Evolutionary conservation across 169 alveolate species (phyloP).

Genomic region (Cryptosporidium felis): DNA sequence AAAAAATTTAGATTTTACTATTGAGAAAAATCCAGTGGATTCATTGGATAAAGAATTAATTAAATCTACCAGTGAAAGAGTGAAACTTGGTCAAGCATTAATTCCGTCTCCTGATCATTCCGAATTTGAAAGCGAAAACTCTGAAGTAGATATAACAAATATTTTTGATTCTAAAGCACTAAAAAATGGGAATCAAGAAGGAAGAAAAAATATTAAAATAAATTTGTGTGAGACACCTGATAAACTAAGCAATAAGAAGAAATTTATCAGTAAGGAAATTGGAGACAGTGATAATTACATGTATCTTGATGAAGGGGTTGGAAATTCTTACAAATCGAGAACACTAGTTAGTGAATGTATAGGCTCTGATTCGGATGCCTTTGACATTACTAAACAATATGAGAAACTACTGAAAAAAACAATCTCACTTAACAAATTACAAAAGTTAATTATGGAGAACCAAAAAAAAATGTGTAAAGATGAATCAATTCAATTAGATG

Average conservation of each 20-base stretch:
- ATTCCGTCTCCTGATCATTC: background rate
- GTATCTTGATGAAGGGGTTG: constrained; percentile 14
- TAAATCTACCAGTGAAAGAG: background rate
- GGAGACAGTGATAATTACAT: constrained; percentile 3
- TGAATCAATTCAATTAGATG: background rate
- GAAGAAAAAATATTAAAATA: background rate
- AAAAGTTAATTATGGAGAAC: constrained; percentile 30
- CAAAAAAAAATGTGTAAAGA: constrained; percentile 1
- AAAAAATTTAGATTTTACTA: constrained; percentile 7
- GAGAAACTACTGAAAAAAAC: constrained; percentile 40
- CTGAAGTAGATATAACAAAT: constrained; percentile 3
- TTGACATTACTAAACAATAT: constrained; percentile 32
- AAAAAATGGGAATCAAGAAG: background rate
- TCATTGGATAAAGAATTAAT: background rate
- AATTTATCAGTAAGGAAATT: background rate
- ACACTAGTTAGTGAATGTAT: background rate
- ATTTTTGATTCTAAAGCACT: constrained; percentile 10
- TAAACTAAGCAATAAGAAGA: background rate
- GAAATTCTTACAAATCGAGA: background rate
- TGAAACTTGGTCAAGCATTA: background rate
- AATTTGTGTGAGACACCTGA: constrained; percentile 3
- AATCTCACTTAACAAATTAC: constrained; percentile 42
- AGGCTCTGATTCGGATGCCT: background rate
- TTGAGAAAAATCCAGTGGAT: background rate
- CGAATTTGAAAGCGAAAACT: background rate